These are phyloP conservation scores for Xerocomellus amylosporus DNA, from an alignment of 768 basidiomycete genomes.

Conservation along the genomic window DNA sequence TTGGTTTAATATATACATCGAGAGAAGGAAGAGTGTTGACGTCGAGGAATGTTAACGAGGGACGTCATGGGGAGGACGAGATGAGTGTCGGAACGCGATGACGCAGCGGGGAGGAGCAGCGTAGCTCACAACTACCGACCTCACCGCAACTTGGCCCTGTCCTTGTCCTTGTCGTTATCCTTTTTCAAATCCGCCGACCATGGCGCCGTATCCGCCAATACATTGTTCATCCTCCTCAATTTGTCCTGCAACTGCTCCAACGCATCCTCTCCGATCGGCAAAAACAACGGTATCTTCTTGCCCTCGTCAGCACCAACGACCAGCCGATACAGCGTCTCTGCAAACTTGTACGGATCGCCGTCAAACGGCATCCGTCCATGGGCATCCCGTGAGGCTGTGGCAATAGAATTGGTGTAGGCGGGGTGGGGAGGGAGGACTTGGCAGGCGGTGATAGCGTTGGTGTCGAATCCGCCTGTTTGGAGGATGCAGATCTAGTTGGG, in stretches of 20 bases:
- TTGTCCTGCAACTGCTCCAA: conserved; percentile 1
- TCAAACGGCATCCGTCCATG: background rate
- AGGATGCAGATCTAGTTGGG: conserved; percentile 13
- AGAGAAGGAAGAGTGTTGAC: too few relatives aligned
- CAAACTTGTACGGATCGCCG: conserved; percentile 17
- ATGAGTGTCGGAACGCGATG: too few relatives aligned
- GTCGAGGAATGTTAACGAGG: too few relatives aligned
- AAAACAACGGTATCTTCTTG: conserved; percentile 1
- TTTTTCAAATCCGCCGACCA: conserved; percentile 16
- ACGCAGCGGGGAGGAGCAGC: too few relatives aligned
- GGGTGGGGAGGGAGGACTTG: conserved; percentile 7
- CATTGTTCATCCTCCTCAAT: background rate
- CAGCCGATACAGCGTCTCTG: conserved; percentile 1
- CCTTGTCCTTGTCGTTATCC: background rate
- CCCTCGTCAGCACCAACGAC: background rate
- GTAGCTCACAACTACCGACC: too few relatives aligned
- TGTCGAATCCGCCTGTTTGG: conserved; percentile 17
- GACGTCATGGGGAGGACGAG: too few relatives aligned
- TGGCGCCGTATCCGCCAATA: background rate
- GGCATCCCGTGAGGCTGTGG: background rate
- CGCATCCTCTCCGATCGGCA: conserved; percentile 14
- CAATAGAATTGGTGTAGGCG: conserved; percentile 4
- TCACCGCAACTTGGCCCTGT: background rate
- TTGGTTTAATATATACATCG: too few relatives aligned
- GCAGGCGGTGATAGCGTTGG: conserved; percentile 3